phyloP scores from a whole-genome alignment of 495 filamentous ascomycete genomes.

The Xylaria castorea region DNA sequence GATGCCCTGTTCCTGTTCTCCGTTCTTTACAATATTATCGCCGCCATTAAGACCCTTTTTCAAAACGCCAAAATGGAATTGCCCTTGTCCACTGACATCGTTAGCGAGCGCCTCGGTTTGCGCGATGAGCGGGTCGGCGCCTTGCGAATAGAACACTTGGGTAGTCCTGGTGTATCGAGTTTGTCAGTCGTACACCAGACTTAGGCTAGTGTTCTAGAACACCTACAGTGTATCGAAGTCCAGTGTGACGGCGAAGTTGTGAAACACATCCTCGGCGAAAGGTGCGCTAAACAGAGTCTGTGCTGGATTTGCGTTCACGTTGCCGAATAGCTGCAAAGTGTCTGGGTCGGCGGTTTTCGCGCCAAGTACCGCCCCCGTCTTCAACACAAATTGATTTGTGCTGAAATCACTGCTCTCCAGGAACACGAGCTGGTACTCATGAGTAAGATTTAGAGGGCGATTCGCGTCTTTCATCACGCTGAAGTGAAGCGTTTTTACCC shows the following conservation, averaged over 20 bases:
- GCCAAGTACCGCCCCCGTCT: conserved; percentile 54
- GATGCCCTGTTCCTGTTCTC: conserved; percentile 49
- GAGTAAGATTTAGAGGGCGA: conserved; percentile 55
- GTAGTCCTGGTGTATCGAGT: conserved; percentile 40
- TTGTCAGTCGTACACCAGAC: conserved; percentile 14
- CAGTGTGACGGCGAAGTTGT: conserved; percentile 56
- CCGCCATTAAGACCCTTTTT: conserved; percentile 49
- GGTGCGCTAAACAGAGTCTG: conserved; percentile 49
- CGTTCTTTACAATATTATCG: conserved; percentile 48
- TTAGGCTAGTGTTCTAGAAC: neutral
- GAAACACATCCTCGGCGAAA: conserved; percentile 46
- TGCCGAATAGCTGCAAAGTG: conserved; percentile 48
- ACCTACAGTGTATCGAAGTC: conserved; percentile 51
- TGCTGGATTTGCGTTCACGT: conserved; percentile 41
- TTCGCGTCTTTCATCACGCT: conserved; percentile 51
- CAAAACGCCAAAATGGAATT: conserved; percentile 56
- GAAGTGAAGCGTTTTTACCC: conserved; percentile 57
- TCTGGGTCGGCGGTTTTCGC: conserved; percentile 35
- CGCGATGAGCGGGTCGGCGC: conserved; percentile 38
- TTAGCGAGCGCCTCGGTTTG: conserved; percentile 46
- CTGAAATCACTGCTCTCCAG: conserved; percentile 55
- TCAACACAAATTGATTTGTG: conserved; percentile 57
- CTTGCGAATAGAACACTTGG: conserved; percentile 43
- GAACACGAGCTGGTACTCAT: conserved; percentile 59
- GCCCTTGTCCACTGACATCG: conserved; percentile 52